Base-by-base conservation (phyloP, 768 basidiomycete genomes). In the Leccinum pellstonianum region DNA sequence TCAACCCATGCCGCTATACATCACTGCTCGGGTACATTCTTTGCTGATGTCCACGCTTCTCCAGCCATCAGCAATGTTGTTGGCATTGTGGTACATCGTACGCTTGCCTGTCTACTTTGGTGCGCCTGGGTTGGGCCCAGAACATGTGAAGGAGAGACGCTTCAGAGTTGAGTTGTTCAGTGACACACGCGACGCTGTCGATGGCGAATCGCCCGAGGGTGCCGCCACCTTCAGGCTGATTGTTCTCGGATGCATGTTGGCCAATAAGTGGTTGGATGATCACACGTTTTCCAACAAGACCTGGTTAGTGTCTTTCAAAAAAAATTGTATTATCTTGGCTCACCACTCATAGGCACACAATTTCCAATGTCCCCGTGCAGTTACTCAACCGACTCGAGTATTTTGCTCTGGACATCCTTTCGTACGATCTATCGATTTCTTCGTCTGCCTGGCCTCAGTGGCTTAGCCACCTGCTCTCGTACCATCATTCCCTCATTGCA, bases 221-320 rank as follows among this genome's bases (percentile, higher is more conserved):
- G 81, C 79, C 60, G 86, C 85, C 1, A 84, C 87, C 11, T 92
- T 91, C 73, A 84, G 88, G 55, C 78, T 93, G 47, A 78, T 92
- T 59, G 81, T 93, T 23, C 78, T 93, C 23, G 91, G 91, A 19
- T 91, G 86, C 62, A 91, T 93, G 90, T 77, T 93, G 35, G 89
- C 90, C 19, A 92, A 92, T 73, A 93, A 93, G 75, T 92, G 91
- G 91, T 69, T 93, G 63, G 90, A 92, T 63, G 91, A 93, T 65
- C 91, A 93, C 67, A 92, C 91, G 0, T 93, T 92, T 73, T 91
- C 90, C 43, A 92, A 92, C 75, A 92, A 91, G 77, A 93, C 91
- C 56, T 93, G 91, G 91, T 91, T 71, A 60, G 85, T 70, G 38
- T 29, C 3, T 3, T 27, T 27, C 9, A 8, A 29, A 29, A 29